Percentiles rank a stretch among this genome's conserved stretches.
phyloP scores from a whole-genome alignment of 768 basidiomycete species.

The Serendipita sp. region DNA sequence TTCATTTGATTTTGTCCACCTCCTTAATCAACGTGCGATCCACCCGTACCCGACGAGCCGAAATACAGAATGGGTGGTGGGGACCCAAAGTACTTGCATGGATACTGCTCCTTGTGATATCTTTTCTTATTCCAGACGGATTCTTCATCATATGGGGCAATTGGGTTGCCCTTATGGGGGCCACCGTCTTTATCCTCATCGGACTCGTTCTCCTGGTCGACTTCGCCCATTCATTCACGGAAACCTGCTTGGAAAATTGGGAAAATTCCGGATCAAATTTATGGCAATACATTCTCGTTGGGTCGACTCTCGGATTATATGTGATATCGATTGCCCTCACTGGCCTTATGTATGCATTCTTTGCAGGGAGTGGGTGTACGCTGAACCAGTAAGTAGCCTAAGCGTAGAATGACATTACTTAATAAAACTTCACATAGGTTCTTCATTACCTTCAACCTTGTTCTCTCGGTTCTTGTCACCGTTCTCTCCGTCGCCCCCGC shows the following conservation, averaged over 20 bases:
- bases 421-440: constrained; percentile 23
- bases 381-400: constrained; percentile 45
- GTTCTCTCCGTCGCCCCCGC: constrained; percentile 67
- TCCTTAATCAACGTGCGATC: constrained; percentile 75
- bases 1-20: constrained; percentile 68
- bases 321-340: constrained; percentile 70
- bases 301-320: constrained; percentile 84
- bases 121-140: constrained; percentile 91
- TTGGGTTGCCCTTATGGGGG: constrained; percentile 79
- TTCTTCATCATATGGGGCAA: constrained; percentile 99
- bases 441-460: constrained; percentile 91
- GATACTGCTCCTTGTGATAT: constrained; percentile 60
- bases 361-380: constrained; percentile 70
- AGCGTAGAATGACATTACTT: neutral
- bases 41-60: constrained; percentile 82
- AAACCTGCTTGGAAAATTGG: constrained; percentile 92
- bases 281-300: constrained; percentile 93
- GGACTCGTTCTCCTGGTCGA: constrained; percentile 95
- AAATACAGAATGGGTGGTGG: constrained; percentile 99
- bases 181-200: constrained; percentile 88
- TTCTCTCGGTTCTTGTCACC: constrained; percentile 62
- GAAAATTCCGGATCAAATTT: constrained; percentile 71
- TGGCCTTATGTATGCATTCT: constrained; percentile 79
- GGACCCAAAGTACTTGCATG: constrained; percentile 89
- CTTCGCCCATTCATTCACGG: constrained; percentile 97